phyloP scores from a whole-genome alignment of 768 basidiomycete genomes.

The Calocybe cyanea region DNA sequence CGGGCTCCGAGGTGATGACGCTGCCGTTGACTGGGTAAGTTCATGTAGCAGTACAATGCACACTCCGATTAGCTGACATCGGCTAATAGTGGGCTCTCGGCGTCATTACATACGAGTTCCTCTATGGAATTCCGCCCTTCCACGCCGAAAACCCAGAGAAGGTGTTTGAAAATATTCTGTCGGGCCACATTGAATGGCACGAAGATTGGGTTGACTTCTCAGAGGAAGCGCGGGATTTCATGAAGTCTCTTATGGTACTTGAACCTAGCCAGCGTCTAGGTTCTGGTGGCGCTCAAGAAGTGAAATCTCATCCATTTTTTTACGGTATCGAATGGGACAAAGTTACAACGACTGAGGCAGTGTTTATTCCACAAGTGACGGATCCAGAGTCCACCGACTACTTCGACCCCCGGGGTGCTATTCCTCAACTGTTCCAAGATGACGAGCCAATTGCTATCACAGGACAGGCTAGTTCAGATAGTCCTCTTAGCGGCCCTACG shows the following conservation, averaged over 20 bases:
- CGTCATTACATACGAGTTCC: conserved; percentile 96
- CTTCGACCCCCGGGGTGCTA: conserved; percentile 94
- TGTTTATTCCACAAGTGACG: conserved; percentile 91
- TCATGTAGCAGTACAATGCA: not conserved
- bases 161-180: conserved; percentile 97
- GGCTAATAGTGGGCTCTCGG: conserved; percentile 89
- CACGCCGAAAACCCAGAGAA: conserved; percentile 96
- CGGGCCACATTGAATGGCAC: conserved; percentile 92
- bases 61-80: conserved; percentile 8
- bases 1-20: conserved; percentile 92
- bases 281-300: conserved; percentile 83
- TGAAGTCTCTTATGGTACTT: conserved; percentile 77
- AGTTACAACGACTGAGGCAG: conserved; percentile 83
- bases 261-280: conserved; percentile 83
- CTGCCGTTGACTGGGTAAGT: conserved; percentile 93
- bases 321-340: conserved; percentile 90
- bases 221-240: conserved; percentile 84
- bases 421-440: conserved; percentile 87
- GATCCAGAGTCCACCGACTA: conserved; percentile 99
- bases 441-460: conserved; percentile 65
- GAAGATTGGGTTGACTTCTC: conserved; percentile 90
- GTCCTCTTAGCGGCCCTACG: conserved; percentile 36
- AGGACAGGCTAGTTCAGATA: conserved; percentile 45
- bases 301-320: conserved; percentile 91
- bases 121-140: conserved; percentile 96